Conservation (phyloP, 225 moss, liverwort and hornwort species). For the Straminergon stramineum region DNA sequence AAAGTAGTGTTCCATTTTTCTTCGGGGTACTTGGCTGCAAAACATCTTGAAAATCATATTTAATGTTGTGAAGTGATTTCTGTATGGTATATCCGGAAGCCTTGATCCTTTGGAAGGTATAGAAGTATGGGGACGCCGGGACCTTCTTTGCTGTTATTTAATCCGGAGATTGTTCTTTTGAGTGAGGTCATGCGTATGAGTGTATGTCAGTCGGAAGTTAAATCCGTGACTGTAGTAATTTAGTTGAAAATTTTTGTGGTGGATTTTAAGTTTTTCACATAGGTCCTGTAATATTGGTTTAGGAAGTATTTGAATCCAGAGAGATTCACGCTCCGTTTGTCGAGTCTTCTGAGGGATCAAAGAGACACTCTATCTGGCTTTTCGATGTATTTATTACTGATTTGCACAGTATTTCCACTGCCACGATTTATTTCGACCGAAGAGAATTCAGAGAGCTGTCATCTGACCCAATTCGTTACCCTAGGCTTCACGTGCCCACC, state of each 20-base stretch:
- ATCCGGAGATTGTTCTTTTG: not conserved
- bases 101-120: not conserved
- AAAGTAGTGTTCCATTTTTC: too few species aligned
- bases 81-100: too few species aligned
- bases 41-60: not conserved
- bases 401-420: not conserved
- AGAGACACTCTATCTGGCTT: not conserved
- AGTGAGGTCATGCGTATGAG: too few species aligned
- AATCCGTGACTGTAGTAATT: not conserved
- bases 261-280: not conserved
- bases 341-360: not conserved
- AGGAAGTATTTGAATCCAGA: not conserved
- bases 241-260: not conserved
- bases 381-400: not conserved
- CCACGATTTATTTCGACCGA: not conserved
- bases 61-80: not conserved
- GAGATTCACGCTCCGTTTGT: not conserved
- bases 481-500: not conserved
- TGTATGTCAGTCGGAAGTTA: not conserved
- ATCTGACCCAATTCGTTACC: not conserved
- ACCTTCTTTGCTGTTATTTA: too few species aligned
- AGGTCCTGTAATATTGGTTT: too few species aligned
- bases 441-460: not conserved
- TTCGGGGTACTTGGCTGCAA: not conserved
- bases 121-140: not conserved